Conservation (phyloP, 2,329 filamentous ascomycete species). For the Neonectria magnoliae region DNA sequence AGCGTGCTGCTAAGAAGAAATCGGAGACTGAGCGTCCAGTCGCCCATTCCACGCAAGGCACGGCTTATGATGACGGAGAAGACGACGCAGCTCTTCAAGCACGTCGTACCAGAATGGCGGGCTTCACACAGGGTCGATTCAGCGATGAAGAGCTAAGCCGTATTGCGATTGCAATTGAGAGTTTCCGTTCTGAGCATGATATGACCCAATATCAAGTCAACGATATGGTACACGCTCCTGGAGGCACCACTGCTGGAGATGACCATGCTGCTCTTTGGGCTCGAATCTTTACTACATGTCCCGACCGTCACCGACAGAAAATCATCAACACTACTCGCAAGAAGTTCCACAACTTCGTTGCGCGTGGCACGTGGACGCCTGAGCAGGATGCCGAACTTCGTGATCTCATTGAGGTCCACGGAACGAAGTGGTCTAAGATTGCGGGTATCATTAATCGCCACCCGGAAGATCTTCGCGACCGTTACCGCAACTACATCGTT, state of each 20-base stretch:
- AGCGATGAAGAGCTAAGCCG: conserved; percentile 54
- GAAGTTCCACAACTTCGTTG: conserved; percentile 72
- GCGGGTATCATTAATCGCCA: conserved; percentile 70
- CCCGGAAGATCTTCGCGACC: conserved; percentile 73
- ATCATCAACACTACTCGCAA: conserved; percentile 68
- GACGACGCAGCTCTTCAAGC: conserved; percentile 25
- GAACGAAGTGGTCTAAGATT: conserved; percentile 70
- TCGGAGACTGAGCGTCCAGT: conserved; percentile 30
- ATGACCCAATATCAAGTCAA: conserved; percentile 60
- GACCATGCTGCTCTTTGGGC: conserved; percentile 60
- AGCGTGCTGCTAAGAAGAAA: conserved; percentile 43
- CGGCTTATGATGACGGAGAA: conserved; percentile 31
- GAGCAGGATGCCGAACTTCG: conserved; percentile 51
- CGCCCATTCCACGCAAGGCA: conserved; percentile 37
- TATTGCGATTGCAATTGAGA: conserved; percentile 55
- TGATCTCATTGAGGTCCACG: conserved; percentile 48
- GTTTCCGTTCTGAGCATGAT: conserved; percentile 55
- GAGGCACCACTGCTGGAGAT: conserved; percentile 49
- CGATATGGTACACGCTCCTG: conserved; percentile 51
- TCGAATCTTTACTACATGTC: conserved; percentile 57
- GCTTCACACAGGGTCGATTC: conserved; percentile 54
- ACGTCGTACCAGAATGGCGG: conserved; percentile 40
- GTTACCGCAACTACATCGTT: conserved; percentile 74
- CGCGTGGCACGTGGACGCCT: conserved; percentile 57
- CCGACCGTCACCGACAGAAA: conserved; percentile 62